Conservation (phyloP, 148 eudicot genomes). For the Fallopia convolvulus region DNA sequence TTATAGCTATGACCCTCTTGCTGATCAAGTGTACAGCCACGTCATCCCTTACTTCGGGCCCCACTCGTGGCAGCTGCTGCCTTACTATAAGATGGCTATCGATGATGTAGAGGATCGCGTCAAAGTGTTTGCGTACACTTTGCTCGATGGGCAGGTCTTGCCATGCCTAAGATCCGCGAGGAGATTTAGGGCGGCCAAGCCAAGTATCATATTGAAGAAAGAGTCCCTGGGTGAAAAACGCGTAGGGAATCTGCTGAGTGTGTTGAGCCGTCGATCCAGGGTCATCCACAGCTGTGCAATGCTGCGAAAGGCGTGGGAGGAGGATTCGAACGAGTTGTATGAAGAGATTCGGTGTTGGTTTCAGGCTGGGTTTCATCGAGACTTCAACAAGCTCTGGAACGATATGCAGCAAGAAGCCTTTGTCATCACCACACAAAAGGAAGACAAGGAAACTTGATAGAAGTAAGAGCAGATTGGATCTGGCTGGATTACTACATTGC, state of each 20-base stretch:
- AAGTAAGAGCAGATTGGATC: no score
- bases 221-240: slow-evolving; percentile 62
- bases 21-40: slow-evolving; percentile 54
- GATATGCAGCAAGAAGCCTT: slow-evolving; percentile 51
- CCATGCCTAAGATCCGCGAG: slow-evolving; percentile 52
- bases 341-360: slow-evolving; percentile 67
- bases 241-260: slow-evolving; percentile 53
- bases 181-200: slow-evolving; percentile 43
- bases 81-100: slow-evolving; percentile 41
- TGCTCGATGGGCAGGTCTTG: slow-evolving; percentile 80
- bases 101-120: slow-evolving; percentile 40
- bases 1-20: slow-evolving; percentile 44
- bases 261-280: slow-evolving; percentile 34
- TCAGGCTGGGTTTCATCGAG: slow-evolving; percentile 35
- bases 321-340: slow-evolving; percentile 43
- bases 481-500: no score
- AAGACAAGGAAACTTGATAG: no score
- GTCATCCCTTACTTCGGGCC: slow-evolving; percentile 63
- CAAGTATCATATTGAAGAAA: slow-evolving; percentile 57
- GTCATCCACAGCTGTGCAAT: slow-evolving; percentile 47
- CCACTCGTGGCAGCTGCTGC: slow-evolving; percentile 67
- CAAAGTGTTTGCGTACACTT: slow-evolving; percentile 53
- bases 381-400: slow-evolving; percentile 52
- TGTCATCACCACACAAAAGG: slow-evolving; percentile 24
- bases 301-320: slow-evolving; percentile 44